These are phyloP conservation scores for Aspergillus asperescens DNA, from an alignment of 495 filamentous ascomycete species.

Conservation along the genomic window DNA sequence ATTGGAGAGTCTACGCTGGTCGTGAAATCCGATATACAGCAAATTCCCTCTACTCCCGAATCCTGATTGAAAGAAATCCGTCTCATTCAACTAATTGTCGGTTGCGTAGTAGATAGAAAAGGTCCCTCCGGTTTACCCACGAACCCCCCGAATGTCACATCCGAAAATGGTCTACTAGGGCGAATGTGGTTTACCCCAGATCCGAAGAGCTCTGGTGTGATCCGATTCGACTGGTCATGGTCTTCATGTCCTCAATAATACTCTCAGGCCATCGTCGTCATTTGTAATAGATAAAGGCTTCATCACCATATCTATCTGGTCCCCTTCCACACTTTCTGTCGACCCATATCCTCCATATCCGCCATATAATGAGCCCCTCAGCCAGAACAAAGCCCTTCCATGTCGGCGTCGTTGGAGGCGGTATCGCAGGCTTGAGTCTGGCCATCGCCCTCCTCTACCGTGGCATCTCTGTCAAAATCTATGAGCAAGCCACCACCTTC, in stretches of 20 bases:
- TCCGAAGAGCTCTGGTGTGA: constrained; percentile 9
- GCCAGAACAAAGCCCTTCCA: constrained; percentile 22
- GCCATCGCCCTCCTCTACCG: constrained; percentile 31
- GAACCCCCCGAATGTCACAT: constrained; percentile 8
- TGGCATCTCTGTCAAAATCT: constrained; percentile 44
- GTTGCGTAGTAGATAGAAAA: neutral
- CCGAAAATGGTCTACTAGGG: constrained; percentile 18
- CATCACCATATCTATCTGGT: neutral
- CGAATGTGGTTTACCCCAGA: constrained; percentile 14
- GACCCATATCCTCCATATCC: neutral
- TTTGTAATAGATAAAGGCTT: neutral
- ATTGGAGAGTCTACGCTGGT: neutral
- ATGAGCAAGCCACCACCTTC: constrained; percentile 47
- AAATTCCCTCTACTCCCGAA: too few species aligned
- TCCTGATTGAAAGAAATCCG: neutral
- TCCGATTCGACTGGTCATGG: constrained; percentile 15
- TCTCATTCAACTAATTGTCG: neutral
- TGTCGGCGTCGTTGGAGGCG: constrained; percentile 38
- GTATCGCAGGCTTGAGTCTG: constrained; percentile 33
- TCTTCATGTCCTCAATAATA: neutral
- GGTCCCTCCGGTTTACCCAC: neutral
- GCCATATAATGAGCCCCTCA: constrained; percentile 9
- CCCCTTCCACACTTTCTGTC: neutral
- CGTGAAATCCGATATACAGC: neutral
- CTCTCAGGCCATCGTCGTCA: neutral